Evolutionary conservation across 2,329 filamentous ascomycete species (phyloP).

Genomic region (Fusarium agapanthi): DNA sequence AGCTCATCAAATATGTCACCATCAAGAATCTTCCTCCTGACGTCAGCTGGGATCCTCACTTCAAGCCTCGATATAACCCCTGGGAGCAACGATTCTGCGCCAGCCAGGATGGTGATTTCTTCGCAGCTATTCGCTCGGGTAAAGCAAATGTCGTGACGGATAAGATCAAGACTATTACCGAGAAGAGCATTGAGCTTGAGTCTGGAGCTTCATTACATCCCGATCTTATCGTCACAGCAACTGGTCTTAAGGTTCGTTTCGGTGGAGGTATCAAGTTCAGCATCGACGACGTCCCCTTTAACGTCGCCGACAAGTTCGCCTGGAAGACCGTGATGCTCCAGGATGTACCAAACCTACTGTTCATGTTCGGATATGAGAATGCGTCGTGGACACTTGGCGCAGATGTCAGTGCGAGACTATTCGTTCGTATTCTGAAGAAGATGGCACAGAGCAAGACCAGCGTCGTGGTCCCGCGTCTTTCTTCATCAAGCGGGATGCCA

Average conservation of each 20-base stretch:
- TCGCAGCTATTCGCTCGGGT: conserved; percentile 49
- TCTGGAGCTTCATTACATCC: conserved; percentile 58
- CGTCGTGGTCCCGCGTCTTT: conserved; percentile 54
- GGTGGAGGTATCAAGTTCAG: conserved; percentile 60
- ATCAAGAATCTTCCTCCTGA: conserved; percentile 56
- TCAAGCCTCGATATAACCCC: conserved; percentile 63
- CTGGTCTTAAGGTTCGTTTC: conserved; percentile 66
- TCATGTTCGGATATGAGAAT: conserved; percentile 68
- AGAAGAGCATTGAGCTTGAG: conserved; percentile 53
- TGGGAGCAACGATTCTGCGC: conserved; percentile 77
- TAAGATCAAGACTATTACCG: conserved; percentile 55
- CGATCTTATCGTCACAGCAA: conserved; percentile 72
- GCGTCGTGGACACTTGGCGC: conserved; percentile 70
- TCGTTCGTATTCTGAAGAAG: conserved; percentile 59
- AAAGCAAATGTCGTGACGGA: conserved; percentile 56
- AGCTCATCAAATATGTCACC: conserved; percentile 53
- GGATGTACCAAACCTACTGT: conserved; percentile 67
- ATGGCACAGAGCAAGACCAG: conserved; percentile 56
- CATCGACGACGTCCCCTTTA: conserved; percentile 59
- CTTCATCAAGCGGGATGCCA: conserved; percentile 47
- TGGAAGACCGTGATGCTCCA: conserved; percentile 71
- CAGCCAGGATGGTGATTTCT: conserved; percentile 58
- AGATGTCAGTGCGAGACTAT: conserved; percentile 60
- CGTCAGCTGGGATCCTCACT: conserved; percentile 62
- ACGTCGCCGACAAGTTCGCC: conserved; percentile 56